phyloP scores from a whole-genome alignment of 139 green algal genomes.

The Picochlorum sp. region DNA sequence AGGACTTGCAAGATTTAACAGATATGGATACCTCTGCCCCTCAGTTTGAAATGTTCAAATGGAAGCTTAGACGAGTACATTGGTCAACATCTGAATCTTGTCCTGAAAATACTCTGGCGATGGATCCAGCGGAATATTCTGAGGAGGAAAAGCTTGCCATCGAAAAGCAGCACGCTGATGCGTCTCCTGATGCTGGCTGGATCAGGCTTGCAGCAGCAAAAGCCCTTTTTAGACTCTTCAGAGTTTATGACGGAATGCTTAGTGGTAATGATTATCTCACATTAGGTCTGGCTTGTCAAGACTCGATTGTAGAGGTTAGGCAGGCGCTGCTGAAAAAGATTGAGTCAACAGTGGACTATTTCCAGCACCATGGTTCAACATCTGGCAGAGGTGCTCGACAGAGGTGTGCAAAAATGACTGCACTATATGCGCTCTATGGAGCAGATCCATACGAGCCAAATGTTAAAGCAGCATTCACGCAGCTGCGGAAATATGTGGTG shows the following conservation, averaged over 20 bases:
- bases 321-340: conserved; percentile 40
- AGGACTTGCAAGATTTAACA: conserved; percentile 27
- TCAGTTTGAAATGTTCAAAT: conserved; percentile 18
- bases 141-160: conserved; percentile 9
- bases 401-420: conserved; percentile 54
- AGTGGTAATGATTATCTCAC: conserved; percentile 29
- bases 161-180: conserved; percentile 5
- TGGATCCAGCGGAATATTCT: neutral
- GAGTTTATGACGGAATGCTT: conserved; percentile 42
- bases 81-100: neutral
- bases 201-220: conserved; percentile 45
- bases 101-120: neutral
- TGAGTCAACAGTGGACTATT: conserved; percentile 9
- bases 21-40: conserved; percentile 16
- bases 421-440: conserved; percentile 49
- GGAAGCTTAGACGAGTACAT: neutral
- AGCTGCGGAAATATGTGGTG: conserved; percentile 26
- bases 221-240: conserved; percentile 51
- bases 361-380: neutral
- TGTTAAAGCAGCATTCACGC: conserved; percentile 14
- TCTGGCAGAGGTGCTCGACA: neutral
- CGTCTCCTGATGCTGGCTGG: conserved; percentile 23
- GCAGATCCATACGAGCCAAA: conserved; percentile 38
- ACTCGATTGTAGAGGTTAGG: conserved; percentile 48
- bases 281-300: conserved; percentile 50